Conservation (phyloP, 23 red algal genomes). For the Cyanidium caldarium region DNA sequence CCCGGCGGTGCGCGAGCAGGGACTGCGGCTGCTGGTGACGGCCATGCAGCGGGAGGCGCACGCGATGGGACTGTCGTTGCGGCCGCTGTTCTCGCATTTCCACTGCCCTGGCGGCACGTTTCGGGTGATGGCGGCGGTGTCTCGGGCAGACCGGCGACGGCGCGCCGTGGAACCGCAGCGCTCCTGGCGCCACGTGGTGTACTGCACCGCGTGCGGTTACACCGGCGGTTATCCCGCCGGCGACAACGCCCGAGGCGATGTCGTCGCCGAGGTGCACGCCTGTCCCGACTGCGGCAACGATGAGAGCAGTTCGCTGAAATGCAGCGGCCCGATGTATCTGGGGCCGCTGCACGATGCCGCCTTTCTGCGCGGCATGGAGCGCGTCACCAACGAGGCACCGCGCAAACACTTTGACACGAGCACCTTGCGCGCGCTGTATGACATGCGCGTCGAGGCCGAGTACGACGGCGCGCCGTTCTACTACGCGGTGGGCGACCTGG, state of each 20-base stretch:
- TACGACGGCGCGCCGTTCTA: neutral
- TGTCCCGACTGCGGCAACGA: neutral
- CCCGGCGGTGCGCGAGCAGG: neutral
- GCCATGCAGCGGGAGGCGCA: neutral
- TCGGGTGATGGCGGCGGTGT: slow-evolving; percentile 4
- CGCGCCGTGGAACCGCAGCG: too few relatives aligned
- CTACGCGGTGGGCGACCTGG: neutral
- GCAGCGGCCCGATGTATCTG: neutral
- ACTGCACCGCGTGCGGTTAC: too few relatives aligned
- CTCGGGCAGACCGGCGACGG: too few relatives aligned
- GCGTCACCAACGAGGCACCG: neutral
- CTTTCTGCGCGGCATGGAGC: neutral
- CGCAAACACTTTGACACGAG: neutral
- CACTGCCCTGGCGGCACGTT: neutral
- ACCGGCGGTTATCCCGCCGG: too few relatives aligned
- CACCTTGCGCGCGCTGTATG: neutral
- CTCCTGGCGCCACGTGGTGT: too few relatives aligned
- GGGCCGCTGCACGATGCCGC: neutral
- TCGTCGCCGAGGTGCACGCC: too few relatives aligned
- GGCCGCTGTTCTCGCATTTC: neutral
- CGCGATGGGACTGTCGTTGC: neutral
- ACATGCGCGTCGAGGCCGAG: neutral
- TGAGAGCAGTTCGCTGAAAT: neutral
- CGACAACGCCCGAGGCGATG: too few relatives aligned
- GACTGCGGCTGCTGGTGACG: neutral